A percentile compares a stretch with the other conserved stretches of the same genome.
Evolutionary conservation across 1,284 basidiomycete genomes (phyloP).

Genomic region (Ceratobasidium papillatum): DNA sequence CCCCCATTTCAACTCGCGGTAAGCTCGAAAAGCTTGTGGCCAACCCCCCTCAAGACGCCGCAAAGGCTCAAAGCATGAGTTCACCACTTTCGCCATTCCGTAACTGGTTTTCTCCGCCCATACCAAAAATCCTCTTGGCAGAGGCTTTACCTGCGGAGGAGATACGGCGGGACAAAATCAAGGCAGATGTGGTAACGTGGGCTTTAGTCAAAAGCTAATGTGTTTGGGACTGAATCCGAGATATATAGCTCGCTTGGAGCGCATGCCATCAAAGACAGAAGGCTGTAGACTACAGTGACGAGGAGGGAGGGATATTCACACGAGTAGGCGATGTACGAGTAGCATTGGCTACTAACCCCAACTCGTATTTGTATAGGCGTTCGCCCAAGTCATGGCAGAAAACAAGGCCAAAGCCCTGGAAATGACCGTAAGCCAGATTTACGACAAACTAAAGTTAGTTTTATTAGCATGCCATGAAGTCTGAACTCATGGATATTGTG

Average conservation of each 20-base stretch:
- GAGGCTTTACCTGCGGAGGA: not conserved
- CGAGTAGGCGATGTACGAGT: not conserved
- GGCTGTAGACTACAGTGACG: not conserved
- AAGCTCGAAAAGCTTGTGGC: too few relatives aligned
- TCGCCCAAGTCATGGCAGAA: not conserved
- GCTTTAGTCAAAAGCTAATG: not conserved
- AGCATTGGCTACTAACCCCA: too few relatives aligned
- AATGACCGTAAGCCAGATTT: not conserved
- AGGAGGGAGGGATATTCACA: not conserved
- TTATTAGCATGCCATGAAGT: not conserved
- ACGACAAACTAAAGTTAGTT: not conserved
- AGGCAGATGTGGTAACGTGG: conserved; percentile 2
- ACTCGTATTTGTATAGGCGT: not conserved
- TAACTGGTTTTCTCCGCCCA: not conserved
- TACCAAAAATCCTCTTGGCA: not conserved
- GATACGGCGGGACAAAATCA: not conserved
- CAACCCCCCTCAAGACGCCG: too few relatives aligned
- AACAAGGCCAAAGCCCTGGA: not conserved
- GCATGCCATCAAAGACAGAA: not conserved
- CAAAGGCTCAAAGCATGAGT: too few relatives aligned
- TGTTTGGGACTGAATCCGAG: not conserved
- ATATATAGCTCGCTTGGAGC: not conserved
- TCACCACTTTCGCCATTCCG: not conserved
- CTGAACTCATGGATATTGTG: not conserved
- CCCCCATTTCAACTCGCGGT: too few relatives aligned